Evolutionary conservation across 2,329 filamentous ascomycete species (phyloP), one percentile per base, ranked within the genome.

Genomic region (Hortaea sp.): DNA sequence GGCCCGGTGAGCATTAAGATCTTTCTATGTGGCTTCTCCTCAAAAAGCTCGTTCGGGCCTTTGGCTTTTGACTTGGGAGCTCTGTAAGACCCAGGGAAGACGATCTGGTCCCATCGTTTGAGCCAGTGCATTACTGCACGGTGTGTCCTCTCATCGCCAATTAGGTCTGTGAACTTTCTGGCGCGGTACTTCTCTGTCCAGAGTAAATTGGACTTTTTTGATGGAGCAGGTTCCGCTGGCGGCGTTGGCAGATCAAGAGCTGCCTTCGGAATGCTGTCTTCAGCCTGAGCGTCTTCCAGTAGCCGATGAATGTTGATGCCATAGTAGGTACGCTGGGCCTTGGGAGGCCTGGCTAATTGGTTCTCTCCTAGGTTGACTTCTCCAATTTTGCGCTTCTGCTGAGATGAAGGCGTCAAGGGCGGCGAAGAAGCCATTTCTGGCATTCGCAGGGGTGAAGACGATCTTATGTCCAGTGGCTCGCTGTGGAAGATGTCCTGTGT

Each of bases 161-260:
- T 87, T 0, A 98, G 74, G 56, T 98, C 92, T 56, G 89, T 85
- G 58, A 97, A 98, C 57, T 82, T 90, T 50, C 81, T 80, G 29
- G 92, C 92, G 32, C 92, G 82, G 62, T 98, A 98, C 63, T 98
- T 98, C 63, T 98, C 92, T 0, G 90, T 95, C 92, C 92, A 98
- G 61, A 98, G 71, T 30, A 87, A 65, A 0, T 79, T 76, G 11
- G 52, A 56, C 50, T 66, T 69, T 30, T 57, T 61, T 11, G 46
- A 45, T 10, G 48, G 30, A 4, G 44, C 41, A 29, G 38, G 51
- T 52, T 76, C 73, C 0, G 70, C 67, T n/a, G 66, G 64, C 27
- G 66, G 41, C 31, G 60, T 56, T 11, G 62, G 59, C 9, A 56
- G 48, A 6, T 66, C 56, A 1, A 55, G 43, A 7, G 63, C 43